phyloP scores from a whole-genome alignment of 2,329 filamentous ascomycete genomes.

The Thelonectria blattea region DNA sequence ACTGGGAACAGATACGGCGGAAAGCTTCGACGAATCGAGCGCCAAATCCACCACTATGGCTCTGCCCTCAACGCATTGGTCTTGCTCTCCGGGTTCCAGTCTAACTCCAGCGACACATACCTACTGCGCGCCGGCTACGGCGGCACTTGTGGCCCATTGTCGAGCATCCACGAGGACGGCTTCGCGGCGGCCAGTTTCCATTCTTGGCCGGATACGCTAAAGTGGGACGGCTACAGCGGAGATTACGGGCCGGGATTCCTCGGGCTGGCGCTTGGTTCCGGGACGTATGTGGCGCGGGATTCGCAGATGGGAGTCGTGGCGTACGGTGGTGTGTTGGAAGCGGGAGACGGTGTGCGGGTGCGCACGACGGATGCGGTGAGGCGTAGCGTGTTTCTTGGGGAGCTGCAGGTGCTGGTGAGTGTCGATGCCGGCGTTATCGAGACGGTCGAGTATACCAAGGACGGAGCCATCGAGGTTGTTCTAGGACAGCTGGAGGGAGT shows the following conservation, averaged over 20 bases:
- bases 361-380: neutral
- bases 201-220: slow-evolving; percentile 60
- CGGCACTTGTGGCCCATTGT: slow-evolving; percentile 58
- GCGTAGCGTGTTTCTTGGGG: neutral
- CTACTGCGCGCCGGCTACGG: slow-evolving; percentile 61
- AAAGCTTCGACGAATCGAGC: slow-evolving; percentile 51
- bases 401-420: neutral
- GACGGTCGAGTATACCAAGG: neutral
- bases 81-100: slow-evolving; percentile 57
- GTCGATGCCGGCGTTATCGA: neutral
- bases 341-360: neutral
- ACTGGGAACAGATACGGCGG: slow-evolving; percentile 45
- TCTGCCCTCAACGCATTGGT: slow-evolving; percentile 63
- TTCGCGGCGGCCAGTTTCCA: slow-evolving; percentile 63
- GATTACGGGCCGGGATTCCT: slow-evolving; percentile 64
- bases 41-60: slow-evolving; percentile 63
- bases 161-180: slow-evolving; percentile 61
- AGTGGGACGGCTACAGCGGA: slow-evolving; percentile 62
- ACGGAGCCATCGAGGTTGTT: neutral
- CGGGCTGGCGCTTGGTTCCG: slow-evolving; percentile 56
- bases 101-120: slow-evolving; percentile 53
- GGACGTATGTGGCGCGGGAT: slow-evolving; percentile 56
- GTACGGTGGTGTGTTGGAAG: slow-evolving; percentile 50
- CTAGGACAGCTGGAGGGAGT: neutral
- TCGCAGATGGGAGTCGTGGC: slow-evolving; percentile 52